These are phyloP conservation scores for Jatropha multifida DNA, from an alignment of 441 rosid genomes.

Conservation along the genomic window DNA sequence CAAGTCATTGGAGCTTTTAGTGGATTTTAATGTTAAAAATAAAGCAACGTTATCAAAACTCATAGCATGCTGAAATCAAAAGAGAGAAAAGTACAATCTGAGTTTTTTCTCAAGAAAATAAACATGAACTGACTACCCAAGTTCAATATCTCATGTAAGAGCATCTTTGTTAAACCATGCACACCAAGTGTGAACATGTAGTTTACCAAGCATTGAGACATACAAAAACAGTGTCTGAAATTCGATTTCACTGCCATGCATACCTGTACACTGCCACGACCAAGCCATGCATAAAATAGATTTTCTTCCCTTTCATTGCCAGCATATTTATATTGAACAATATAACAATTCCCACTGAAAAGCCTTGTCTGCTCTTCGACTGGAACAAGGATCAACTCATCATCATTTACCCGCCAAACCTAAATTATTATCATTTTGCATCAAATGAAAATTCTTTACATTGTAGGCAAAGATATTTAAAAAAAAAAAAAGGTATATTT, in stretches of 20 bases:
- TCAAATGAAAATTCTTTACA: slow-evolving; percentile 12
- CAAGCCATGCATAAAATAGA: slow-evolving; percentile 80
- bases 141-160: not conserved
- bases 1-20: not conserved
- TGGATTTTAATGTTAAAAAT: not conserved
- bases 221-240: not conserved
- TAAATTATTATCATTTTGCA: slow-evolving; percentile 29
- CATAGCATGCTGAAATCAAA: not conserved
- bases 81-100: not conserved
- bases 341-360: slow-evolving; percentile 84
- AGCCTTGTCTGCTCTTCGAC: slow-evolving; percentile 69
- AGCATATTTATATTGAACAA: slow-evolving; percentile 75
- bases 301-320: slow-evolving; percentile 64
- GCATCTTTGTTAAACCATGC: not conserved
- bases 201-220: not conserved
- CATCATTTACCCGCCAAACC: slow-evolving; percentile 79
- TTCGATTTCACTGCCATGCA: slow-evolving; percentile 1
- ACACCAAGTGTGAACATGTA: not conserved
- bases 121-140: not conserved
- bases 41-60: not conserved
- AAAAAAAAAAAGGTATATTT: slow-evolving; percentile 11
- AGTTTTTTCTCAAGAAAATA: not conserved
- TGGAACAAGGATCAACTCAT: slow-evolving; percentile 52
- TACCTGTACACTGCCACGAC: slow-evolving; percentile 63
- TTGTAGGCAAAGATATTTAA: slow-evolving; percentile 12